Percentiles rank a stretch among this genome's conserved stretches.
phyloP scores from a whole-genome alignment of 805 yeast species.

The Kodamaea sagamina region DNA sequence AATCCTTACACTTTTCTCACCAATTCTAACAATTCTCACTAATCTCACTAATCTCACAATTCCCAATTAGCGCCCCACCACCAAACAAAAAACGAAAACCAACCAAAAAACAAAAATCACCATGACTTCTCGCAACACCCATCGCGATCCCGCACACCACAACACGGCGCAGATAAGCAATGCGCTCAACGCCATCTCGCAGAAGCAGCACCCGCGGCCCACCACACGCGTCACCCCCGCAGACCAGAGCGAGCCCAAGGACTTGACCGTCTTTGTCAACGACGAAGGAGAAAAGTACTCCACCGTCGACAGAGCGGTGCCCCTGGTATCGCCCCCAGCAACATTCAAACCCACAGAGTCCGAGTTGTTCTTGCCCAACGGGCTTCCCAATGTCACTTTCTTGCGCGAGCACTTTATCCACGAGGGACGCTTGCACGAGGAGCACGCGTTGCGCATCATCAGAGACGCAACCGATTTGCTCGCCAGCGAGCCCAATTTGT shows the following conservation, averaged over 20 bases:
- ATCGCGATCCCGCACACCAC: conserved; percentile 17
- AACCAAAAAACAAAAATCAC: too few relatives aligned
- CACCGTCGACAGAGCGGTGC: conserved; percentile 60
- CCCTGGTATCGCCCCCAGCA: conserved; percentile 67
- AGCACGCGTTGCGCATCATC: conserved; percentile 70
- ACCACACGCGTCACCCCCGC: background rate
- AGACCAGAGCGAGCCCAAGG: conserved; percentile 19
- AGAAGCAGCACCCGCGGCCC: conserved; percentile 31
- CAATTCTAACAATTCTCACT: too few relatives aligned
- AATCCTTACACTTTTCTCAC: too few relatives aligned
- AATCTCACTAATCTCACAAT: too few relatives aligned
- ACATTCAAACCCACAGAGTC: conserved; percentile 62
- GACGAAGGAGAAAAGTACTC: conserved; percentile 59
- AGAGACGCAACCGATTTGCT: conserved; percentile 64
- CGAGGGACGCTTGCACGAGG: conserved; percentile 77
- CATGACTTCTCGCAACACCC: background rate
- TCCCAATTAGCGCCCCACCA: too few relatives aligned
- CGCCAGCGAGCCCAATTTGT: conserved; percentile 71
- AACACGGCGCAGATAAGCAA: conserved; percentile 62
- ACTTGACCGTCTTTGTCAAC: conserved; percentile 48
- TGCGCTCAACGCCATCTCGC: conserved; percentile 61
- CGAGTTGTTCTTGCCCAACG: conserved; percentile 62
- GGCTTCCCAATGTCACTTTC: conserved; percentile 72
- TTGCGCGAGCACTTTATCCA: conserved; percentile 69
- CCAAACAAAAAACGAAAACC: too few relatives aligned